Conservation (phyloP, 129 eudicot genomes). For the Tagetes patula region DNA sequence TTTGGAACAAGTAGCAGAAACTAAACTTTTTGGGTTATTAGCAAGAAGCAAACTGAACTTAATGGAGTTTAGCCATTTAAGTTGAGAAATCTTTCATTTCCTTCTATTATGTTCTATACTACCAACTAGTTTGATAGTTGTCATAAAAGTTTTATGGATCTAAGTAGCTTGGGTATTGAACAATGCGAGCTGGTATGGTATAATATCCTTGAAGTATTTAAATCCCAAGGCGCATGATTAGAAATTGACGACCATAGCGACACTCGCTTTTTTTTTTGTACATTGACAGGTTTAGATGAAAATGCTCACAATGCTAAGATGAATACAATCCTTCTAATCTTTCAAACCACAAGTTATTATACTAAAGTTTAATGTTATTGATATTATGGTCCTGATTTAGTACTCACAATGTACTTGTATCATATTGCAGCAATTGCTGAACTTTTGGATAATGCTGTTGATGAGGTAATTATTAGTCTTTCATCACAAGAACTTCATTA, state of each 20-base stretch:
- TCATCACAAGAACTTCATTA: not conserved
- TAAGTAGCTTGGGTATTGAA: not conserved
- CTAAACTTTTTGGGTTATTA: not conserved
- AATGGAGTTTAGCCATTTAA: not conserved
- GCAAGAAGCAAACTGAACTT: not conserved
- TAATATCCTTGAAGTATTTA: not conserved
- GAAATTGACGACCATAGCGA: conserved; percentile 11
- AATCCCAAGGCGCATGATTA: not conserved
- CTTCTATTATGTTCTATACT: not conserved
- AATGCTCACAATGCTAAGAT: not conserved
- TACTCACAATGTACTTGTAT: conserved; percentile 11
- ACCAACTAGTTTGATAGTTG: not conserved
- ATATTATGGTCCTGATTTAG: not conserved
- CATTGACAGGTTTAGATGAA: conserved; percentile 8
- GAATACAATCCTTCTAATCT: not conserved
- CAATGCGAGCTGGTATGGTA: not conserved
- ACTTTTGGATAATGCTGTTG: conserved; percentile 93
- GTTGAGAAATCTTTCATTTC: not conserved
- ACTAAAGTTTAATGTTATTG: not conserved
- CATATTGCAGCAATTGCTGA: conserved; percentile 85
- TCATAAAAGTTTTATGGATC: not conserved
- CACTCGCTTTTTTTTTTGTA: not conserved
- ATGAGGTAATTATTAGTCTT: conserved; percentile 57
- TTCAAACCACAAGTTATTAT: conserved; percentile 5
- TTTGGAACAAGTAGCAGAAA: not conserved